Evolutionary conservation across 2,329 filamentous ascomycete species (phyloP).

Genomic region (Diaporthe destruens): DNA sequence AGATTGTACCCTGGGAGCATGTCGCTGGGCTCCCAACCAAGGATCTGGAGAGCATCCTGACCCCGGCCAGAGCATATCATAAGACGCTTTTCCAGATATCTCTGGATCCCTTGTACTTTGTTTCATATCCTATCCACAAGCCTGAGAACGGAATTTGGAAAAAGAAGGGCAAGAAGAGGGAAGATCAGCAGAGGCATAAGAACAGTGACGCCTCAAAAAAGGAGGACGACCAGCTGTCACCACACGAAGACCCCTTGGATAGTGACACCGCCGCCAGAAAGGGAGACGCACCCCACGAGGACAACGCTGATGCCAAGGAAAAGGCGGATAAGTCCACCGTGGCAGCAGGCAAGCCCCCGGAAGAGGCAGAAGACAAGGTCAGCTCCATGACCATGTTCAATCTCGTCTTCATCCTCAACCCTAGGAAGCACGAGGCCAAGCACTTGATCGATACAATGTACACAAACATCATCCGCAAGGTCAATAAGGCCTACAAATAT

Average conservation of each 20-base stretch:
- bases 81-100: conserved; percentile 86
- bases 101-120: conserved; percentile 82
- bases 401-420: conserved; percentile 90
- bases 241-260: conserved; percentile 45
- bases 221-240: conserved; percentile 49
- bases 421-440: conserved; percentile 81
- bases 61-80: conserved; percentile 80
- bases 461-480: conserved; percentile 88
- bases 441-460: conserved; percentile 82
- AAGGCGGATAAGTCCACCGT: conserved; percentile 49
- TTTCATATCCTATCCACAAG: conserved; percentile 87
- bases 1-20: conserved; percentile 77
- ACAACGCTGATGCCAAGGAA: conserved; percentile 50
- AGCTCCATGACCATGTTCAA: conserved; percentile 97
- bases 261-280: conserved; percentile 44
- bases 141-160: conserved; percentile 83
- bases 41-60: conserved; percentile 83
- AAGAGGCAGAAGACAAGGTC: conserved; percentile 70
- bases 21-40: conserved; percentile 81
- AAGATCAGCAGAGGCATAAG: conserved; percentile 50
- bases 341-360: conserved; percentile 53
- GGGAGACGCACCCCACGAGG: conserved; percentile 43
- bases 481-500: conserved; percentile 92
- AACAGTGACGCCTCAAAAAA: conserved; percentile 43
- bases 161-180: conserved; percentile 68